These are phyloP conservation scores for Borovskyia barvae DNA, from an alignment of 208 protist species.

Conservation along the genomic window DNA sequence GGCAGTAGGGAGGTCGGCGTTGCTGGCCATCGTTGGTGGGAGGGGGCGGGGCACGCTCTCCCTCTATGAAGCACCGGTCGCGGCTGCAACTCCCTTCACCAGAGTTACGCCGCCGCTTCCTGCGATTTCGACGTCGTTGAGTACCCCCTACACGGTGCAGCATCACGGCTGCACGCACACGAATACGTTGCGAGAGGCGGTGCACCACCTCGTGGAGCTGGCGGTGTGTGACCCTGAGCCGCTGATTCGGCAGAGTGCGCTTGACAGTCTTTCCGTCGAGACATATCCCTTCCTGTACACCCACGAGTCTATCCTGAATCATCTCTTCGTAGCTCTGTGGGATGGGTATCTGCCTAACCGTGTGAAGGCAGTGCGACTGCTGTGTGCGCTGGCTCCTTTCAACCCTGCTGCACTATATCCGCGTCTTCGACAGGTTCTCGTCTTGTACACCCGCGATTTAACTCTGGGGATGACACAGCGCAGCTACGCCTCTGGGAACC, in stretches of 20 bases:
- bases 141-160: constrained; percentile 12
- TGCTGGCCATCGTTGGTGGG: no score
- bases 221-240: constrained; percentile 71
- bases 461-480: constrained; percentile 3
- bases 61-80: no score
- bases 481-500: neutral
- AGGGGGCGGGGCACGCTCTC: no score
- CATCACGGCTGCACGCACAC: constrained; percentile 69
- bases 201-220: constrained; percentile 66
- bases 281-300: constrained; percentile 72
- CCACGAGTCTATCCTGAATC: constrained; percentile 53
- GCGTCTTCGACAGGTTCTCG: constrained; percentile 59
- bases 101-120: no score
- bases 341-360: constrained; percentile 65
- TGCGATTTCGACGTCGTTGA: neutral
- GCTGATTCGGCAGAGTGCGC: constrained; percentile 52
- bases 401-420: constrained; percentile 64
- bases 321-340: constrained; percentile 65
- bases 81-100: no score
- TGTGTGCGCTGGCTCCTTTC: constrained; percentile 59
- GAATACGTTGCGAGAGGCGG: constrained; percentile 53
- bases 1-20: no score
- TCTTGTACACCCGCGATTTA: constrained; percentile 55
- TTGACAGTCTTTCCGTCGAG: constrained; percentile 44
- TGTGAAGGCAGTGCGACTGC: constrained; percentile 51